Evolutionary conservation across 176 grass and related monocot genomes (phyloP).

Genomic region (Cymbopogon citratus): DNA sequence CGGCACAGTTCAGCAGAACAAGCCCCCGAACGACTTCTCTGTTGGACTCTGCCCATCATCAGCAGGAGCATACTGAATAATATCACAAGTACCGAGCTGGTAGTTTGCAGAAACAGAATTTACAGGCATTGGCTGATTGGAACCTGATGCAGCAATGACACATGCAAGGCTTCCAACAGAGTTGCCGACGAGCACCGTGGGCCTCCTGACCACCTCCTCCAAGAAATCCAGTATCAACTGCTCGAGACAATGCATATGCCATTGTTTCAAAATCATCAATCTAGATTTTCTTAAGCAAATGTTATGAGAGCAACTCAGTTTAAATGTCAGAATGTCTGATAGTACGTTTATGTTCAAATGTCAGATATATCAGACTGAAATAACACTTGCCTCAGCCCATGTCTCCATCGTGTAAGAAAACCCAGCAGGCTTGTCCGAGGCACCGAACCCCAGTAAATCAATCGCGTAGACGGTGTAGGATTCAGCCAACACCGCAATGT

Average conservation of each 20-base stretch:
- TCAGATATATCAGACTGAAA: neutral
- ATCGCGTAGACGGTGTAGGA: conserved; percentile 76
- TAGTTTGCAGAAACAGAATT: neutral
- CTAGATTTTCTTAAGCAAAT: neutral
- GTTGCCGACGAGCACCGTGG: conserved; percentile 80
- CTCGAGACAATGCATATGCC: neutral
- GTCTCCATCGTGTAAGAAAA: conserved; percentile 92
- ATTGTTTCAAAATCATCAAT: neutral
- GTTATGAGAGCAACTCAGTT: neutral
- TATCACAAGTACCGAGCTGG: neutral
- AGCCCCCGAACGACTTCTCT: conserved; percentile 57
- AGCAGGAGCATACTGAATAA: neutral
- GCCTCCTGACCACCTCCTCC: conserved; percentile 76
- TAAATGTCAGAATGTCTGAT: neutral
- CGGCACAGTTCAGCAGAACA: conserved; percentile 83
- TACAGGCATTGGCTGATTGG: neutral
- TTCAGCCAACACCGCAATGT: conserved; percentile 70
- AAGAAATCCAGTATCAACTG: conserved; percentile 95
- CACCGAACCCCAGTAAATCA: conserved; percentile 85
- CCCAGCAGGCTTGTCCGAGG: conserved; percentile 76
- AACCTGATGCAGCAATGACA: conserved; percentile 86
- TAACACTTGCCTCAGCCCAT: conserved; percentile 62
- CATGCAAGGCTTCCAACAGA: conserved; percentile 95
- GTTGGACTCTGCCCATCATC: conserved; percentile 44
- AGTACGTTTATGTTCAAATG: neutral